Base-by-base conservation (phyloP, 2,329 filamentous ascomycete species). In the Trichoderma hamatum region DNA sequence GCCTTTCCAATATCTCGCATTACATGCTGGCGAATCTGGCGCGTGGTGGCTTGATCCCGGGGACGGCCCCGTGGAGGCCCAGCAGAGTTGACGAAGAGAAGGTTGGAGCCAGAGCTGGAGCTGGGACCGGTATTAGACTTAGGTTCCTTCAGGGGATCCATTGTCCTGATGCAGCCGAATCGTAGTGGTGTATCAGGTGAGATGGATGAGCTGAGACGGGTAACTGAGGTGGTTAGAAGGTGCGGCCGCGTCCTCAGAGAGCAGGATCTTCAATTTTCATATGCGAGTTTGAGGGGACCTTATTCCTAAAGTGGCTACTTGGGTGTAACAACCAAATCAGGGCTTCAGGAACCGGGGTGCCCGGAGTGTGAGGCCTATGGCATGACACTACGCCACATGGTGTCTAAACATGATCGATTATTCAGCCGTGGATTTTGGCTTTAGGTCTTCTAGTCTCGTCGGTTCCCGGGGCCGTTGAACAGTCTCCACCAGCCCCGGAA, bases 1-100 rank as follows among this genome's bases (percentile, higher is more conserved):
- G 62, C 36, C 21, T 61, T 69, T 30, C 68, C 68, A 43, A 69
- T 69, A 10, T 69, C 63, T 46, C 62, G 54, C 68, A 69, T 69
- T 46, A 67, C 56, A 46, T 69, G 68, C 46, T 60, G 68, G 28
- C 63, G 68, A 11, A 67, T 69, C 19, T 60, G 46, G 63, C 52
- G 62, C 34, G 52, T 67, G 6, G 68, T 67, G 49, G 30, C 26
- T 16, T 60, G 51, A 61, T 69, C 61, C n/a, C 46, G 55, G 19
- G 63, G 46, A n/a, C 24, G 19, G 10, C 62, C 54, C 21, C 21
- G 63, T 0, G 63, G 36, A 19, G 68, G 64, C 2, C 54, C 62
- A 5, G 62, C 55, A 32, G 68, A 67, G 39, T 67, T 66, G 46
- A 69, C 59, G 52, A 69, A 69, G 26, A 69, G 63, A 19, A 69